Conservation (phyloP, 306 rosid genomes). For the Astragalus glycyphyllos region DNA sequence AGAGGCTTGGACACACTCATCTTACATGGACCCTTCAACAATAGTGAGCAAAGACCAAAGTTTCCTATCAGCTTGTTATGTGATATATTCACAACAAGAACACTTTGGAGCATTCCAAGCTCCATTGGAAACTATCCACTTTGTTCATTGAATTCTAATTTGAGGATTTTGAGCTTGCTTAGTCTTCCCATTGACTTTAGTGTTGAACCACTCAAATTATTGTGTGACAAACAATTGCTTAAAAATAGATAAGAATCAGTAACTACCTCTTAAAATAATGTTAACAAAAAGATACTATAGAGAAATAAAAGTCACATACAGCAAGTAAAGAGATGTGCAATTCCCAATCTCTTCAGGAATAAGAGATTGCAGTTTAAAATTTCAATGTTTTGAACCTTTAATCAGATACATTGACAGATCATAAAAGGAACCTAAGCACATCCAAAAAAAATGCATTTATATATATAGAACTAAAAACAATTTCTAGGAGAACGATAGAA, state of each 20-base stretch:
- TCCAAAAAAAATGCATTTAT: no score
- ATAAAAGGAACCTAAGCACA: no score
- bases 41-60: conserved; percentile 82
- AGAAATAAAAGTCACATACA: conserved; percentile 66
- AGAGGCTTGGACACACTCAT: conserved; percentile 91
- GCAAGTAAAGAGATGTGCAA: conserved; percentile 78
- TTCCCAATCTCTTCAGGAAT: conserved; percentile 87
- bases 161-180: conserved; percentile 71
- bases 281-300: conserved; percentile 19
- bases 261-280: neutral
- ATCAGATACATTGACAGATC: no score
- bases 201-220: conserved; percentile 71
- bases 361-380: no score
- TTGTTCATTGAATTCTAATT: conserved; percentile 75
- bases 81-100: conserved; percentile 84
- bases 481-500: no score
- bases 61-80: conserved; percentile 86
- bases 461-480: no score
- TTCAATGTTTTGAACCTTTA: no score
- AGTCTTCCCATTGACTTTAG: conserved; percentile 76
- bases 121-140: conserved; percentile 93
- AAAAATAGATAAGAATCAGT: conserved; percentile 35
- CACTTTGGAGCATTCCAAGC: conserved; percentile 75
- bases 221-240: conserved; percentile 82
- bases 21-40: conserved; percentile 87